These are phyloP conservation scores for Rhodosporidiobolus odoratus DNA, from an alignment of 768 basidiomycete species.

Conservation along the genomic window DNA sequence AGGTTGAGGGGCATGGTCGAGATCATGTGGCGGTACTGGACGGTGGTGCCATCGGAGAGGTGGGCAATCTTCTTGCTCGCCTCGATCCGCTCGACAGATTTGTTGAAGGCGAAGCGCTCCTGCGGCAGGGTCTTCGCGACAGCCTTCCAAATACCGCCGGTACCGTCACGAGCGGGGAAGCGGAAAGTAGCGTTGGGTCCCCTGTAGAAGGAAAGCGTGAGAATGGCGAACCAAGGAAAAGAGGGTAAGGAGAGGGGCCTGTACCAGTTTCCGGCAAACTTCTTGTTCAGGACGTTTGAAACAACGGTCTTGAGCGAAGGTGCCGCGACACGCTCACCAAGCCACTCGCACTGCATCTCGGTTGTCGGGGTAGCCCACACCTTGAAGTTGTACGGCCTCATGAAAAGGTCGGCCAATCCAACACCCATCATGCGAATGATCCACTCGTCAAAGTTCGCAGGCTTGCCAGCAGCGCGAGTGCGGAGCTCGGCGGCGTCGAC, in stretches of 20 bases:
- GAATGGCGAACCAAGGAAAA: neutral
- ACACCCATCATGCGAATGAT: constrained; percentile 47
- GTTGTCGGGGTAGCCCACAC: constrained; percentile 49
- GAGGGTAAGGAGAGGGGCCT: constrained; percentile 1
- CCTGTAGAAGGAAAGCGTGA: constrained; percentile 11
- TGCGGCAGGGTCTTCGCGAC: constrained; percentile 45
- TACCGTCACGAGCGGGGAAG: constrained; percentile 48
- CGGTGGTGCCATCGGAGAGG: constrained; percentile 44
- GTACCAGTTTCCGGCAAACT: constrained; percentile 48
- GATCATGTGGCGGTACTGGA: constrained; percentile 46
- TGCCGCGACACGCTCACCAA: constrained; percentile 49
- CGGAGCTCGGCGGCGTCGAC: constrained; percentile 47
- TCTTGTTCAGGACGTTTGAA: constrained; percentile 47
- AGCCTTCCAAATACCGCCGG: constrained; percentile 50
- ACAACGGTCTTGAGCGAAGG: constrained; percentile 47
- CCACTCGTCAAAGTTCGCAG: constrained; percentile 49
- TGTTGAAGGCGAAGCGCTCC: constrained; percentile 43
- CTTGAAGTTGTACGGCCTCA: constrained; percentile 50
- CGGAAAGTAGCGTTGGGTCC: constrained; percentile 48
- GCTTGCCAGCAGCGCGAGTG: constrained; percentile 43
- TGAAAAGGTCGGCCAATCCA: constrained; percentile 48
- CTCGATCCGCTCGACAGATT: constrained; percentile 42
- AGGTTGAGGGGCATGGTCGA: constrained; percentile 47
- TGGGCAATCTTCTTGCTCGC: constrained; percentile 43
- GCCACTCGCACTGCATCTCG: constrained; percentile 51